Evolutionary conservation across 225 moss, liverwort and hornwort species (phyloP).

Genomic region (Thuidium tamariscinum): DNA sequence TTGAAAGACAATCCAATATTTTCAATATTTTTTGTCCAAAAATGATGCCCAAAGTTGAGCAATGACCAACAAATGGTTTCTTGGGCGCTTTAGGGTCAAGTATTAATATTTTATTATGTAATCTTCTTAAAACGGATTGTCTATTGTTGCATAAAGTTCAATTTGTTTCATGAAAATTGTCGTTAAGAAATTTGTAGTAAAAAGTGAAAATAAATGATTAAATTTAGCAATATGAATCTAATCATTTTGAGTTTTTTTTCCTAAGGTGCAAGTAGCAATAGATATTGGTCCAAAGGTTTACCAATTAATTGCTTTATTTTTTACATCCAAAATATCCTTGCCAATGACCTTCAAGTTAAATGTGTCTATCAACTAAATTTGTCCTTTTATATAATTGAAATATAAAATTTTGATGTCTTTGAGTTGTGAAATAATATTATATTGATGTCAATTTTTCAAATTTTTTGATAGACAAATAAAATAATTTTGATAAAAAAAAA

Average conservation of each 20-base stretch:
- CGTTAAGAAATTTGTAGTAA: not conserved
- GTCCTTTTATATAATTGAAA: not conserved
- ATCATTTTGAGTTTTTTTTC: not conserved
- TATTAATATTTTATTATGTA: too few species aligned
- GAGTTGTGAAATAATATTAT: not conserved
- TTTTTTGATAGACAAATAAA: not conserved
- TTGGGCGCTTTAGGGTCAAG: too few species aligned
- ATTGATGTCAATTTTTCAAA: not conserved
- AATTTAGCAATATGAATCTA: not conserved
- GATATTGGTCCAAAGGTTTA: not conserved
- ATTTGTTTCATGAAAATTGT: not conserved
- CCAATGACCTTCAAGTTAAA: not conserved
- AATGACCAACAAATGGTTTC: too few species aligned
- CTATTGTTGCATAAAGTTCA: not conserved
- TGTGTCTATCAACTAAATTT: not conserved
- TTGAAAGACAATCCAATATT: too few species aligned
- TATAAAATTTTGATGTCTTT: not conserved
- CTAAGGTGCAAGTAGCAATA: fast-evolving
- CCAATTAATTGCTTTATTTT: not conserved
- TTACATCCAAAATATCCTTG: not conserved
- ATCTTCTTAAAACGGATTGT: too few species aligned
- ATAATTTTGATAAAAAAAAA: too few species aligned
- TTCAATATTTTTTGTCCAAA: too few species aligned
- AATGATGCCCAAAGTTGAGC: too few species aligned
- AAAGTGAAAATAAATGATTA: too few species aligned